Evolutionary conservation across 2,329 filamentous ascomycete species (phyloP).

Genomic region (Conoideocrella luteorostrata): DNA sequence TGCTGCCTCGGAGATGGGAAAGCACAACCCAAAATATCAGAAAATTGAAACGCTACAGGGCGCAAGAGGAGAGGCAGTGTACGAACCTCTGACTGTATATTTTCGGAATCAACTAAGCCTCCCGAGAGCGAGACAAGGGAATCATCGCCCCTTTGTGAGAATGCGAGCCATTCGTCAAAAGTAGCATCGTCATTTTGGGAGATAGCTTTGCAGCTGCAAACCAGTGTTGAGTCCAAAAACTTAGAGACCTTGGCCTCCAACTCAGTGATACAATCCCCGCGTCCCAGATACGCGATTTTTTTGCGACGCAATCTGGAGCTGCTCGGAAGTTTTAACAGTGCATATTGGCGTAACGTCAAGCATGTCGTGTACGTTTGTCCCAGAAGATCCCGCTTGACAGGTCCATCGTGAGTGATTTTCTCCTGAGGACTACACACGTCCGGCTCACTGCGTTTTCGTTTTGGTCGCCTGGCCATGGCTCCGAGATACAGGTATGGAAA

Average conservation of each 20-base stretch:
- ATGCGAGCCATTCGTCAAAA: constrained; percentile 50
- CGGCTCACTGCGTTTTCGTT: constrained; percentile 19
- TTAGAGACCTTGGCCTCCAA: constrained; percentile 39
- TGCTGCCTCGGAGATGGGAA: too few relatives aligned
- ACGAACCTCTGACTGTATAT: constrained; percentile 58
- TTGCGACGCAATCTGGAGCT: constrained; percentile 57
- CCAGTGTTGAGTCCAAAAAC: constrained; percentile 63
- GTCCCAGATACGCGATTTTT: constrained; percentile 45
- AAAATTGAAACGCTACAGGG: too few relatives aligned
- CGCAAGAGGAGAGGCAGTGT: neutral
- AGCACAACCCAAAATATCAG: too few relatives aligned
- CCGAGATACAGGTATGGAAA: neutral
- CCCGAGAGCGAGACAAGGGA: constrained; percentile 48
- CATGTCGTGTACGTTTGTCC: constrained; percentile 61
- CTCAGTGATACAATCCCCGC: constrained; percentile 18
- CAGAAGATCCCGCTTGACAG: constrained; percentile 55
- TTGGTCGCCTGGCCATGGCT: constrained; percentile 20
- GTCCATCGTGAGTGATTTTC: constrained; percentile 8
- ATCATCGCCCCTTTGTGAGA: constrained; percentile 57
- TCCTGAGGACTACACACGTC: constrained; percentile 9
- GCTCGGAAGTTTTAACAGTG: constrained; percentile 58
- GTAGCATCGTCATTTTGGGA: constrained; percentile 29
- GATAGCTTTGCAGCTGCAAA: constrained; percentile 44
- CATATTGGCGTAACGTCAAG: constrained; percentile 62
- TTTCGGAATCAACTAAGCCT: constrained; percentile 35